Evolutionary conservation across 106 monocot genomes (phyloP), one percentile per base, ranked within the genome.

Genomic region (Dendrobium huoshanense): DNA sequence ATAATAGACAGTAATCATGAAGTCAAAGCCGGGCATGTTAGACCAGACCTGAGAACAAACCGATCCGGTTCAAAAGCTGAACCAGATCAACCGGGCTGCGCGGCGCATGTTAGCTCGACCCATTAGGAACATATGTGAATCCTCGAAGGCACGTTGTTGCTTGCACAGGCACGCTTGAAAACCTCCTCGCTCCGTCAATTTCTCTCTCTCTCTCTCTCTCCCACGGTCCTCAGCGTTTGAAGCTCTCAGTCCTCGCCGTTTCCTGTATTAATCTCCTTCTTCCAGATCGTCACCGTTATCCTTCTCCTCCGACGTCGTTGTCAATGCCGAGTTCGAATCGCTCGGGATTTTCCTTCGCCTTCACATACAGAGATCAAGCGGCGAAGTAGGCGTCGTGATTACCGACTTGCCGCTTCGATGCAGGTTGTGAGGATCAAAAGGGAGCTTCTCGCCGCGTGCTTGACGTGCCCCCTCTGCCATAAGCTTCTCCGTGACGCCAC

Each of bases 401-500:
- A 17, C 59, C 27, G 41, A 15, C 61, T 22, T 0, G 22, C 59
- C 27, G 41, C 7, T 41, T 51, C 79, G 67, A 55, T 73, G 55
- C 58, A 75, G 74, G 79, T 87, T 72, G 91, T 87, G 79, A 87
- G 78, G 81, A 91, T 91, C 79, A 85, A 79, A 83, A 75, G 89
- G 78, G 88, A 91, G 81, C 58, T 89, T 2, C 79, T 95, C 45
- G 79, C 77, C n/a, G 41, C 83, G 51, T 88, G 89, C 84, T 78
- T 95, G 86, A 93, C 89, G 86, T 95, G 93, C 77, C 90, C 88
- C 17, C 83, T 96, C 56, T 93, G 96, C 86, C 70, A 85, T 49
- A 88, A 87, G 86, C 90, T 96, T 27, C 81, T 96, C 80, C 59
- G 80, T 24, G 91, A 93, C 70, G 93, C 96, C 81, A 96, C 96